Evolutionary conservation across 768 basidiomycete species (phyloP).

Genomic region (Antrodiella citrinella): DNA sequence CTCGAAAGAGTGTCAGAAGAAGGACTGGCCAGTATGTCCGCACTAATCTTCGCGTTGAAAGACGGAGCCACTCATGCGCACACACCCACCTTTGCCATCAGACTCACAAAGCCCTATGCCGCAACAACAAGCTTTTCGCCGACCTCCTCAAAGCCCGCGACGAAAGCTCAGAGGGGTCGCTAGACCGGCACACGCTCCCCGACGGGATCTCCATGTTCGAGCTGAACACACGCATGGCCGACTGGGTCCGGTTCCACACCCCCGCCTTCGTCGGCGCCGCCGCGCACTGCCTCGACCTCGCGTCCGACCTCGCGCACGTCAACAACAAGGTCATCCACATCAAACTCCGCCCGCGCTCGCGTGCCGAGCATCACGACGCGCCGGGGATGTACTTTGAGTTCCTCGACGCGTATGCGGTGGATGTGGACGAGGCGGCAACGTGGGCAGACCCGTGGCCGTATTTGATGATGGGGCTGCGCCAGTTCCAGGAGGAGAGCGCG

Average conservation of each 20-base stretch:
- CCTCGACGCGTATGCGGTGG: constrained; percentile 15
- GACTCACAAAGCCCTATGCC: not conserved
- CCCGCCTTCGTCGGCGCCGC: constrained; percentile 16
- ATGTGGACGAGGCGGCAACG: constrained; percentile 14
- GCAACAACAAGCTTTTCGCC: not conserved
- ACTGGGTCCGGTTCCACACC: constrained; percentile 25
- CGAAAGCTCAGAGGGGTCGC: constrained; percentile 3
- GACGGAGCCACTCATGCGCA: not conserved
- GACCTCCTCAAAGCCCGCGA: not conserved
- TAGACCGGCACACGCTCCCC: constrained; percentile 14
- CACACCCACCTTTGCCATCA: not conserved
- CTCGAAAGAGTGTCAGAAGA: not conserved
- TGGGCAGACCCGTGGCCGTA: constrained; percentile 19
- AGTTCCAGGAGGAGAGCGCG: constrained; percentile 21
- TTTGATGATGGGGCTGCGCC: constrained; percentile 14
- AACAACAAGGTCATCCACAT: constrained; percentile 16
- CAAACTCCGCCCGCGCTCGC: constrained; percentile 7
- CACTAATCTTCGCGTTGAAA: not conserved
- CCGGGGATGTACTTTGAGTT: constrained; percentile 23
- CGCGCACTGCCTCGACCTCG: not conserved
- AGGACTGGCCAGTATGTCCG: not conserved
- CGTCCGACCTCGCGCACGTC: constrained; percentile 15
- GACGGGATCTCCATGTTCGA: constrained; percentile 20
- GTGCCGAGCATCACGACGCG: constrained; percentile 17
- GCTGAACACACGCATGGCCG: constrained; percentile 24